Percentiles rank a stretch among this genome's conserved stretches.
Conservation (phyloP, 1,284 basidiomycete species). For the Pseudozyma thailandica region DNA sequence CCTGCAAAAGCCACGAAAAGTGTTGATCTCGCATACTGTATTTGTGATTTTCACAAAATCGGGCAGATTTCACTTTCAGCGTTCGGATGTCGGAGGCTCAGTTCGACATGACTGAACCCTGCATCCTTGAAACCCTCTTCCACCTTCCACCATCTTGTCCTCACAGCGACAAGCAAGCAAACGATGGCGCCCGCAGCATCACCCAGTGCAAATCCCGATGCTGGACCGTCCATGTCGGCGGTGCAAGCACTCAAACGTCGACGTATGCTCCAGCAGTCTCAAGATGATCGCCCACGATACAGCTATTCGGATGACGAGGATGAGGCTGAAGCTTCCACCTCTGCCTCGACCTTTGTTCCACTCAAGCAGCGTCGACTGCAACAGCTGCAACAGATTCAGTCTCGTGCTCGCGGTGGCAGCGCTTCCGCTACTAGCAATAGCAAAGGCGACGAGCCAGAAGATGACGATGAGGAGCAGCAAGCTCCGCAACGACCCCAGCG, state of each 20-base stretch:
- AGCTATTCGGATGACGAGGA: conserved; percentile 64
- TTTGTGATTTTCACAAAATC: background rate
- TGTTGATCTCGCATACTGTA: conserved; percentile 15
- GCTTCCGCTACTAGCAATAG: background rate
- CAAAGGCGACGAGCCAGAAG: conserved; percentile 11
- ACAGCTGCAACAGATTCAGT: conserved; percentile 74
- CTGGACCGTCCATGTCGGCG: conserved; percentile 24
- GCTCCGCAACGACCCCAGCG: conserved; percentile 74
- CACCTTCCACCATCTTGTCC: background rate
- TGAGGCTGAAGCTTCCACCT: conserved; percentile 73
- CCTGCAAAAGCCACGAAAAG: too few relatives aligned
- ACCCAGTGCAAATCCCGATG: conserved; percentile 1
- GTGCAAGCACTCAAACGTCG: conserved; percentile 47
- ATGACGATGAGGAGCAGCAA: conserved; percentile 70
- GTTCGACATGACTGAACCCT: background rate
- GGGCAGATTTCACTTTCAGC: conserved; percentile 7
- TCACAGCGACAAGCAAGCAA: background rate
- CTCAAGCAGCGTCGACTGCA: conserved; percentile 84
- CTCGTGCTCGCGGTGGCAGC: conserved; percentile 13
- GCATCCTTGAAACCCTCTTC: background rate
- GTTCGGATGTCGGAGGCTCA: conserved; percentile 14
- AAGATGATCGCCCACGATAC: conserved; percentile 46
- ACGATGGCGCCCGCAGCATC: conserved; percentile 32
- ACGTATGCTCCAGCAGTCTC: conserved; percentile 30
- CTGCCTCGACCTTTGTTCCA: conserved; percentile 81